A percentile compares a stretch with the other conserved stretches of the same genome.
Conservation (phyloP, 495 filamentous ascomycete genomes). For the Annulohypoxylon maeteangense region DNA sequence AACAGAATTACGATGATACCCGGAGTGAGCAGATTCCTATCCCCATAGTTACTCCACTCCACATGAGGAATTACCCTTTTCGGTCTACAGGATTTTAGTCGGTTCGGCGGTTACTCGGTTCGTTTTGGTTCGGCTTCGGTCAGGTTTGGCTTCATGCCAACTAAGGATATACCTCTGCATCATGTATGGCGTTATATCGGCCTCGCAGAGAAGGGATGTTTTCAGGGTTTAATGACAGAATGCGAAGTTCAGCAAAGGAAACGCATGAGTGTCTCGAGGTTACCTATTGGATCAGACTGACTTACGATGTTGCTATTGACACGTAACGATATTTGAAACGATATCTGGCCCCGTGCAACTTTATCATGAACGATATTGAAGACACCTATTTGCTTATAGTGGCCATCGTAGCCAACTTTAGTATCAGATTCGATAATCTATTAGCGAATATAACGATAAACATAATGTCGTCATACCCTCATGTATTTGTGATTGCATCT, state of each 20-base stretch:
- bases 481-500: background rate
- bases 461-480: background rate
- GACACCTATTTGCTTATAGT: background rate
- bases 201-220: conserved; percentile 23
- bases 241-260: conserved; percentile 1
- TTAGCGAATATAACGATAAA: conserved; percentile 3
- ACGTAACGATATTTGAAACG: background rate
- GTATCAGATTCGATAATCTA: conserved; percentile 11
- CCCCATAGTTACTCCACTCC: conserved; percentile 48
- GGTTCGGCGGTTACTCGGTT: conserved; percentile 22
- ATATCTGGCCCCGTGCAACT: background rate
- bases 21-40: conserved; percentile 49
- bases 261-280: background rate
- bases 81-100: conserved; percentile 10
- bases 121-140: conserved; percentile 24
- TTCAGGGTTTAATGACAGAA: conserved; percentile 24
- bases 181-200: conserved; percentile 32
- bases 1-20: conserved; percentile 52
- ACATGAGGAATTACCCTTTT: conserved; percentile 39
- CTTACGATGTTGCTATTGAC: background rate
- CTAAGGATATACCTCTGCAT: conserved; percentile 42
- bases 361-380: background rate
- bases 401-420: background rate
- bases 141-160: conserved; percentile 29
- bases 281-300: background rate